A percentile compares a stretch with the other conserved stretches of the same genome.
phyloP scores from a whole-genome alignment of 805 yeast genomes.

The Saturnispora mendoncae region DNA sequence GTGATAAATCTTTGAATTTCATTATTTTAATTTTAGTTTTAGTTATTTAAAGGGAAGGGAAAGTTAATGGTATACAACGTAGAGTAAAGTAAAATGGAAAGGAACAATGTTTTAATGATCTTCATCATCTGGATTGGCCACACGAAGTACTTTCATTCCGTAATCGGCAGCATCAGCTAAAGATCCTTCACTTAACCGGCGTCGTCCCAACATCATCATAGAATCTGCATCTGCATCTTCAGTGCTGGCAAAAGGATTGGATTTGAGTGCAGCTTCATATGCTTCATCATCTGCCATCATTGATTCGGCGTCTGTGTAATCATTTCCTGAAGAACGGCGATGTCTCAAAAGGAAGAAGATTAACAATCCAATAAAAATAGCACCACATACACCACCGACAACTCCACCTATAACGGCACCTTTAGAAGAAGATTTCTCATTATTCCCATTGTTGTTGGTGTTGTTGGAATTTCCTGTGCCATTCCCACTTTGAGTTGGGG shows the following conservation, averaged over 20 bases:
- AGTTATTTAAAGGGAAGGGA: too few relatives aligned
- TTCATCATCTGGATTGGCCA: slow-evolving; percentile 71
- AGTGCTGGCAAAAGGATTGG: slow-evolving; percentile 59
- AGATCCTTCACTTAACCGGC: slow-evolving; percentile 78
- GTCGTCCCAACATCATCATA: slow-evolving; percentile 65
- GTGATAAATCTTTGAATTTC: too few relatives aligned
- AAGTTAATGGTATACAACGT: too few relatives aligned
- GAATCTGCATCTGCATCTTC: slow-evolving; percentile 34
- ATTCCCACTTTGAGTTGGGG: too few relatives aligned
- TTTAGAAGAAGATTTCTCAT: slow-evolving; percentile 23
- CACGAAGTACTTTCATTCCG: slow-evolving; percentile 70
- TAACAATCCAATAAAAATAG: slow-evolving; percentile 19
- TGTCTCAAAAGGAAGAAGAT: slow-evolving; percentile 29
- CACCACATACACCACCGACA: slow-evolving; percentile 30
- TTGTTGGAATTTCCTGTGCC: too few relatives aligned
- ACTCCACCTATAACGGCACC: slow-evolving; percentile 32
- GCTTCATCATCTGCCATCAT: slow-evolving; percentile 45
- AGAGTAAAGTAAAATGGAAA: background rate
- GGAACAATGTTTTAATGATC: background rate
- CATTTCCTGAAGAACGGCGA: slow-evolving; percentile 27
- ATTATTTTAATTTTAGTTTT: too few relatives aligned
- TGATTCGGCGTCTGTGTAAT: slow-evolving; percentile 29
- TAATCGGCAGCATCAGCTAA: slow-evolving; percentile 81
- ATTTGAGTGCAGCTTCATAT: slow-evolving; percentile 48
- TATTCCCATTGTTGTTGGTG: too few relatives aligned